Percentiles rank a stretch among this genome's conserved stretches.
phyloP scores from a whole-genome alignment of 116 monocot species.

The Trichopus zeylanicus region DNA sequence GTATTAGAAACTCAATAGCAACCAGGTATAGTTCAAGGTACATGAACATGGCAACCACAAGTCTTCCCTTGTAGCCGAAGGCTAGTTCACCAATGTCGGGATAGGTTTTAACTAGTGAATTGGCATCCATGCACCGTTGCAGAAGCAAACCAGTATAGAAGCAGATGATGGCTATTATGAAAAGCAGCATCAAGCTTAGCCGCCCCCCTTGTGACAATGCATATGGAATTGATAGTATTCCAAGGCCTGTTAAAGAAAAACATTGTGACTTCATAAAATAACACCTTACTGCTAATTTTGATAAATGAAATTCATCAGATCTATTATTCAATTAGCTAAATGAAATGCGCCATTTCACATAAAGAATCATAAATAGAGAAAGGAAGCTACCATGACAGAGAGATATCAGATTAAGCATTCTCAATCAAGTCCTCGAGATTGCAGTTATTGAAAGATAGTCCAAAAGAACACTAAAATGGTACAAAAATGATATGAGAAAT shows the following conservation, averaged over 20 bases:
- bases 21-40: constrained; percentile 80
- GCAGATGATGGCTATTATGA: constrained; percentile 33
- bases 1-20: constrained; percentile 58
- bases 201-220: constrained; percentile 80
- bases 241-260: constrained; percentile 43
- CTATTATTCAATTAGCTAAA: background rate
- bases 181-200: constrained; percentile 60
- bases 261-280: background rate
- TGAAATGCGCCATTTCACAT: too few species aligned
- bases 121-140: constrained; percentile 62
- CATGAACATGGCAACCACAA: constrained; percentile 49
- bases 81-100: constrained; percentile 83
- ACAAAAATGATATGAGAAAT: background rate
- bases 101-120: constrained; percentile 47
- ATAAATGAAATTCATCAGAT: background rate
- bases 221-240: constrained; percentile 86
- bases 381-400: too few species aligned
- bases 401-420: too few species aligned
- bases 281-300: background rate
- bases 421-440: background rate
- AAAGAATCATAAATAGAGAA: too few species aligned
- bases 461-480: background rate
- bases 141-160: constrained; percentile 76
- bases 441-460: background rate
- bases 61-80: constrained; percentile 57